Evolutionary conservation across 352 stramenopile genomes (phyloP).

Genomic region (Phytophthora pini): DNA sequence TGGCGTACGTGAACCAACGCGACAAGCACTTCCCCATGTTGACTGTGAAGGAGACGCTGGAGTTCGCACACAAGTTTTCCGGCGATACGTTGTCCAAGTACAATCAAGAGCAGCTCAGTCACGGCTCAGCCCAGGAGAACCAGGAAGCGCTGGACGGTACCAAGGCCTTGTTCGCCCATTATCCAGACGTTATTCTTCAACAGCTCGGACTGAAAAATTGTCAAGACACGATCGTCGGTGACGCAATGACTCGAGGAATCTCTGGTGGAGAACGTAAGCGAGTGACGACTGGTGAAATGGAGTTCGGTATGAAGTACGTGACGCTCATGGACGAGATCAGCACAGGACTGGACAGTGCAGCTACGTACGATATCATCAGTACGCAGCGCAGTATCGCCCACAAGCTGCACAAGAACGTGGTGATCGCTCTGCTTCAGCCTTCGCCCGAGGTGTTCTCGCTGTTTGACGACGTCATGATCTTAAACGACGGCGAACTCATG

Average conservation of each 20-base stretch:
- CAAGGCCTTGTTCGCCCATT: conserved; percentile 23
- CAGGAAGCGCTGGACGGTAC: conserved; percentile 20
- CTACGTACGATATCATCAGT: conserved; percentile 50
- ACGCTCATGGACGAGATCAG: conserved; percentile 92
- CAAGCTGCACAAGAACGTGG: conserved; percentile 41
- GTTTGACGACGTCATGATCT: conserved; percentile 62
- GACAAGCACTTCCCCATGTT: conserved; percentile 24
- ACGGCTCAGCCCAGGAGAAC: conserved; percentile 4
- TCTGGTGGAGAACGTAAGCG: conserved; percentile 80
- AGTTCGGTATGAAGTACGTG: conserved; percentile 71
- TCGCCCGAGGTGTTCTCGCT: conserved; percentile 90
- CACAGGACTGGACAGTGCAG: conserved; percentile 87
- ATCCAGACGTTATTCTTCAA: conserved; percentile 43
- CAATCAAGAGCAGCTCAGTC: conserved; percentile 1
- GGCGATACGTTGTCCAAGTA: background rate
- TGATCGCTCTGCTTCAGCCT: conserved; percentile 84
- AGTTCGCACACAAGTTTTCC: conserved; percentile 17
- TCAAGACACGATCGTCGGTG: conserved; percentile 43
- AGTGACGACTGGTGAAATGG: conserved; percentile 63
- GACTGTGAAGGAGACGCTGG: conserved; percentile 24
- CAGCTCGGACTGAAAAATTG: conserved; percentile 29
- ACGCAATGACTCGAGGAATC: conserved; percentile 56
- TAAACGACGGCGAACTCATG: conserved; percentile 57
- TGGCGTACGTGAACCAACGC: conserved; percentile 20
- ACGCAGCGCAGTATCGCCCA: conserved; percentile 32